Percentiles rank a stretch among this genome's conserved stretches.
phyloP scores from a whole-genome alignment of 2,329 filamentous ascomycete genomes.

The Ophiostoma sp. region DNA sequence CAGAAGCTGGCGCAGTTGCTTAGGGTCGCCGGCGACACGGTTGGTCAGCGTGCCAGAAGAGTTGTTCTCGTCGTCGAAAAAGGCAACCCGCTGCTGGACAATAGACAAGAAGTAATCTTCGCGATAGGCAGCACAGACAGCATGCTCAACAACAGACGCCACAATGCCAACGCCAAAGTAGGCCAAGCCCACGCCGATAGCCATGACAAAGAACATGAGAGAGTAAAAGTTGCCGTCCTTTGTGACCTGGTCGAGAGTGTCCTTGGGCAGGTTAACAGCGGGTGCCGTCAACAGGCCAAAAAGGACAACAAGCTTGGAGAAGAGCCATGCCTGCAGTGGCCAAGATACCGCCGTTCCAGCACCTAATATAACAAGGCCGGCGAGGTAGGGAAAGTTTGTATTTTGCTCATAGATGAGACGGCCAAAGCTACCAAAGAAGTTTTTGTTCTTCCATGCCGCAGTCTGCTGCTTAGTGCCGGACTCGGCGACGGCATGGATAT shows the following conservation, averaged over 20 bases:
- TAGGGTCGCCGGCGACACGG: constrained; percentile 50
- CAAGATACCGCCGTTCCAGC: not conserved
- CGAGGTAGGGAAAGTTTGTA: not conserved
- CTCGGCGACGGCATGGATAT: not conserved
- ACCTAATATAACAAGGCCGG: not conserved
- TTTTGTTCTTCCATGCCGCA: not conserved
- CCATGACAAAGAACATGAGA: constrained; percentile 58
- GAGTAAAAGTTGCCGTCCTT: constrained; percentile 50
- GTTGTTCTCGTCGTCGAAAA: constrained; percentile 57
- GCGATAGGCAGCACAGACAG: constrained; percentile 50
- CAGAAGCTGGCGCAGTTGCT: constrained; percentile 56
- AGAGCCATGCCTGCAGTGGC: constrained; percentile 41
- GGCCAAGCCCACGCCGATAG: constrained; percentile 47
- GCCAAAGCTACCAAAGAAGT: not conserved
- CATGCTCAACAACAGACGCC: constrained; percentile 39
- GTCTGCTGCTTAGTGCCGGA: not conserved
- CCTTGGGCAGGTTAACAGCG: not conserved
- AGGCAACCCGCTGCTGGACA: constrained; percentile 52
- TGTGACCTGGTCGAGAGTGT: not conserved
- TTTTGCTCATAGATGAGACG: not conserved
- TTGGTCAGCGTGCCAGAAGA: constrained; percentile 56
- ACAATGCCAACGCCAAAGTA: constrained; percentile 49
- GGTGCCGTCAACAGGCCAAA: constrained; percentile 15
- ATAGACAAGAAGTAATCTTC: constrained; percentile 57
- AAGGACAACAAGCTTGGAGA: constrained; percentile 45